A percentile compares a stretch with the other conserved stretches of the same genome.
These are phyloP conservation scores for Ophiostoma quercus DNA, from an alignment of 2,329 filamentous ascomycete species.

Conservation along the genomic window DNA sequence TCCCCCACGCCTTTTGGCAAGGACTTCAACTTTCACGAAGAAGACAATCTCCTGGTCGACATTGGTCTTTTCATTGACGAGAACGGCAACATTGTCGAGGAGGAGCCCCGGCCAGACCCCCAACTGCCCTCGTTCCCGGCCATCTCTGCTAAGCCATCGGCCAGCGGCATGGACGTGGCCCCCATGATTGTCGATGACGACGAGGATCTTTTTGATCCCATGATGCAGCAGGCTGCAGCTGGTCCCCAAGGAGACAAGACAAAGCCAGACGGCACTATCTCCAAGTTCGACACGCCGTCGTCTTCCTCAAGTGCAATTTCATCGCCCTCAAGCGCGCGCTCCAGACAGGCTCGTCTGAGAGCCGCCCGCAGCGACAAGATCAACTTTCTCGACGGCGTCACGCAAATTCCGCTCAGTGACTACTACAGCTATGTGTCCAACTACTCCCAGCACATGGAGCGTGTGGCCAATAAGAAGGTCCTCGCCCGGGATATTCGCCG, in stretches of 20 bases:
- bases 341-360: slow-evolving; percentile 15
- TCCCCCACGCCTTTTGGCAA: slow-evolving; percentile 26
- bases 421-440: slow-evolving; percentile 24
- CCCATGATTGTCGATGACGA: slow-evolving; percentile 24
- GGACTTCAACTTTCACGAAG: slow-evolving; percentile 39
- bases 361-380: neutral
- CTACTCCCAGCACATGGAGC: slow-evolving; percentile 27
- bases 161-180: neutral
- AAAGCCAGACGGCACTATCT: neutral
- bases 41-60: slow-evolving; percentile 39
- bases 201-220: slow-evolving; percentile 17
- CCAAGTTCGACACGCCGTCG: slow-evolving; percentile 3
- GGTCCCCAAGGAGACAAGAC: neutral
- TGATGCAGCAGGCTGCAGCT: neutral
- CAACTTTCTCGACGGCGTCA: slow-evolving; percentile 26
- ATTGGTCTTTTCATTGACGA: slow-evolving; percentile 34
- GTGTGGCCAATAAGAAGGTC: slow-evolving; percentile 20
- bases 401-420: slow-evolving; percentile 27
- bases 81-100: slow-evolving; percentile 27
- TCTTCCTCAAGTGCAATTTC: slow-evolving; percentile 15
- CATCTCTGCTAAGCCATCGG: neutral
- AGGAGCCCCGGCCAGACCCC: slow-evolving; percentile 25
- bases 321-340: neutral
- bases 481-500: slow-evolving; percentile 18
- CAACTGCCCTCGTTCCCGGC: slow-evolving; percentile 25